A percentile compares a stretch with the other conserved stretches of the same genome.
phyloP scores from a whole-genome alignment of 2,329 filamentous ascomycete genomes.

The Raffaelea arxii region DNA sequence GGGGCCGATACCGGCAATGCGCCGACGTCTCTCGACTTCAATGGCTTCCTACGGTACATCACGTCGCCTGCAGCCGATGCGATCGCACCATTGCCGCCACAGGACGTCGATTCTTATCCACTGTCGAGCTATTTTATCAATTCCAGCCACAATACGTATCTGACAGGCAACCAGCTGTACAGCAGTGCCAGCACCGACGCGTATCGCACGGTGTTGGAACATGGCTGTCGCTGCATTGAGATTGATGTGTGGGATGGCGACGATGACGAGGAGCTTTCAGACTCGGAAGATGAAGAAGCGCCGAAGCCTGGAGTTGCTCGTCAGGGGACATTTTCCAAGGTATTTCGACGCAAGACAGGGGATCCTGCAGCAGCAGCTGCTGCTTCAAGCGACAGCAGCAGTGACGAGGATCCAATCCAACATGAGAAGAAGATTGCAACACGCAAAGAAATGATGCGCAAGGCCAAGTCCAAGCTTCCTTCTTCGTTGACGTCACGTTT shows the following conservation, averaged over 20 bases:
- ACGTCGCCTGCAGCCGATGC: slow-evolving; percentile 36
- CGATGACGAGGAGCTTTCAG: slow-evolving; percentile 40
- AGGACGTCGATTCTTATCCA: slow-evolving; percentile 57
- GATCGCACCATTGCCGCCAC: slow-evolving; percentile 25
- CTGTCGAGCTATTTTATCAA: slow-evolving; percentile 89
- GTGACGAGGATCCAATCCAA: slow-evolving; percentile 19
- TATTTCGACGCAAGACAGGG: slow-evolving; percentile 20
- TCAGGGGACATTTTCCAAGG: background rate
- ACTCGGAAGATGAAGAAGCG: background rate
- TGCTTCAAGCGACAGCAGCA: slow-evolving; percentile 39
- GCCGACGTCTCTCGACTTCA: slow-evolving; percentile 31
- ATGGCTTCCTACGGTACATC: slow-evolving; percentile 46
- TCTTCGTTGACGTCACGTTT: slow-evolving; percentile 33
- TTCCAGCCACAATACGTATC: slow-evolving; percentile 91
- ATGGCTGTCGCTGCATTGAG: slow-evolving; percentile 84
- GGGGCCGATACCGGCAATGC: slow-evolving; percentile 14
- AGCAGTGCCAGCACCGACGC: slow-evolving; percentile 80
- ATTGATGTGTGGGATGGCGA: slow-evolving; percentile 93
- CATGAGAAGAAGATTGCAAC: slow-evolving; percentile 16
- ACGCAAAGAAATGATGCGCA: slow-evolving; percentile 52
- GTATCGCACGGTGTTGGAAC: slow-evolving; percentile 74
- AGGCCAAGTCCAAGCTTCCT: slow-evolving; percentile 49
- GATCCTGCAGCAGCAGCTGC: slow-evolving; percentile 21
- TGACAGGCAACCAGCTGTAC: slow-evolving; percentile 79
- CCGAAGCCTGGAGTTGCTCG: slow-evolving; percentile 15